These are phyloP conservation scores for Pseudogymnoascus sp. DNA, from an alignment of 2,329 filamentous ascomycete species.

Conservation along the genomic window DNA sequence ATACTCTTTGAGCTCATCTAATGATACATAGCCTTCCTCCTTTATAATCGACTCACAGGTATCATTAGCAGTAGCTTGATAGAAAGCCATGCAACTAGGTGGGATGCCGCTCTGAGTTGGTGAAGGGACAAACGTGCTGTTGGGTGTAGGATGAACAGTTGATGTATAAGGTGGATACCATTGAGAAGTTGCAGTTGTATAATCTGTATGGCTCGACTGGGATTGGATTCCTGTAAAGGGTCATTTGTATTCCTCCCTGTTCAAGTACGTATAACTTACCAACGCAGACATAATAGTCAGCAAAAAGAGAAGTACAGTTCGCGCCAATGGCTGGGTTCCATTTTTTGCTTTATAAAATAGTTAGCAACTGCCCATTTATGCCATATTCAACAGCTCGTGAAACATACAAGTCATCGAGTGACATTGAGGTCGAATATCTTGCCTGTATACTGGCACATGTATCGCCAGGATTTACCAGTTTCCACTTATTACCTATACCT, in stretches of 20 bases:
- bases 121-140: neutral
- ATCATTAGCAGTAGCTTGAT: slow-evolving; percentile 6
- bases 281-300: slow-evolving; percentile 8
- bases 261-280: neutral
- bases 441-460: slow-evolving; percentile 5
- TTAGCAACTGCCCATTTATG: neutral
- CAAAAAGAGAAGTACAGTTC: slow-evolving; percentile 7
- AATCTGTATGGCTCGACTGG: neutral
- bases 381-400: neutral
- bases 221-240: neutral
- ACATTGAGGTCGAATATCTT: slow-evolving; percentile 6
- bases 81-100: neutral
- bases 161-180: slow-evolving; percentile 1
- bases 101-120: slow-evolving; percentile 3
- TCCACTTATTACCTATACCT: slow-evolving; percentile 1
- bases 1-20: neutral
- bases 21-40: neutral
- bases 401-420: neutral
- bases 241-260: neutral
- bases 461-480: slow-evolving; percentile 1
- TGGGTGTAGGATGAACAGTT: neutral
- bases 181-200: neutral
- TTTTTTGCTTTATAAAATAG: neutral
- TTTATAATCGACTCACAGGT: neutral
- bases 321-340: slow-evolving; percentile 11